phyloP scores from a whole-genome alignment of 495 filamentous ascomycete species.

The Annulohypoxylon stygium region DNA sequence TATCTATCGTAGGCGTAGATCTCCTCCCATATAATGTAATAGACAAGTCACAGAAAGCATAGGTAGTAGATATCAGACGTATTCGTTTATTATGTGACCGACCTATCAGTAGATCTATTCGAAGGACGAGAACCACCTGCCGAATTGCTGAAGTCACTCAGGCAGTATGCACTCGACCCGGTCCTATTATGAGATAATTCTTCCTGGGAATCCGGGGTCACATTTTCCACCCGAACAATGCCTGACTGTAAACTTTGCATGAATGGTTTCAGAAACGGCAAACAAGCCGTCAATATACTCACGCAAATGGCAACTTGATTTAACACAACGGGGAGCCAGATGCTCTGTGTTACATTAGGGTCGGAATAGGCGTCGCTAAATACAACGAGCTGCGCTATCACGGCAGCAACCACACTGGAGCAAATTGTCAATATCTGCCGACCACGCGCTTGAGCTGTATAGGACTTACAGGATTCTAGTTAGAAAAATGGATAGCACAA shows the following conservation, averaged over 20 bases:
- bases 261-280: slow-evolving; percentile 7
- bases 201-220: background rate
- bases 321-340: background rate
- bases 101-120: slow-evolving; percentile 5
- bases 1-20: background rate
- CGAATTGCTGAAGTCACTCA: slow-evolving; percentile 10
- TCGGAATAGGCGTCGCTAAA: background rate
- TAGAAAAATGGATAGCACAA: slow-evolving; percentile 7
- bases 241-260: slow-evolving; percentile 9
- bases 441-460: too few species aligned
- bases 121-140: slow-evolving; percentile 8
- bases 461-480: background rate
- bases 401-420: background rate
- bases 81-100: background rate
- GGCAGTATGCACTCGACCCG: slow-evolving; percentile 5
- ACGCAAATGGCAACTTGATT: slow-evolving; percentile 10
- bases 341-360: slow-evolving; percentile 4
- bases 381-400: slow-evolving; percentile 5
- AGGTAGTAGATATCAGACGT: background rate
- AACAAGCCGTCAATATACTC: slow-evolving; percentile 12
- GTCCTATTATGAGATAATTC: slow-evolving; percentile 2
- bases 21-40: background rate
- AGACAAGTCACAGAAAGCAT: background rate
- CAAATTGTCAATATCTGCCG: background rate
- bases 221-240: slow-evolving; percentile 12